Evolutionary conservation across 164 flowering plant genomes (phyloP).

Genomic region (Sedum album): DNA sequence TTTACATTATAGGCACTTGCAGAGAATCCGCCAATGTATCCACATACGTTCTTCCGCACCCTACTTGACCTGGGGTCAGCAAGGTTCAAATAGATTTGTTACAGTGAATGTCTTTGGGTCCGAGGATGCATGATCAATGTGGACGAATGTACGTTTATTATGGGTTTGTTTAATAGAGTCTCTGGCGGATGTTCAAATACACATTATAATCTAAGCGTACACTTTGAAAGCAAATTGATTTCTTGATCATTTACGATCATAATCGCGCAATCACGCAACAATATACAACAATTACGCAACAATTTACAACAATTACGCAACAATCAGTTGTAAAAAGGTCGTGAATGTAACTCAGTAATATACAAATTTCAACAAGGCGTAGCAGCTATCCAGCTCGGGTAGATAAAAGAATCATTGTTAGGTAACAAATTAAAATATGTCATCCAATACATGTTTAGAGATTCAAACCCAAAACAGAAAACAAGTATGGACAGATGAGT

Average conservation of each 20-base stretch:
- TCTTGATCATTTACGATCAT: too few species aligned
- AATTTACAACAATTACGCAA: slow-evolving; percentile 6
- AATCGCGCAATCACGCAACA: too few species aligned
- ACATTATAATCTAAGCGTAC: too few species aligned
- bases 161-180: not conserved
- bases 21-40: slow-evolving; percentile 80
- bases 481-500: not conserved
- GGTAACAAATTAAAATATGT: not conserved
- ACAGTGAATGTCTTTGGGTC: not conserved
- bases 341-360: not conserved
- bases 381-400: not conserved
- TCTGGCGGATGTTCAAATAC: not conserved
- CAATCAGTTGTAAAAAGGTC: not conserved
- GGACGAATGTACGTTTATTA: not conserved
- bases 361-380: not conserved
- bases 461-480: not conserved
- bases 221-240: too few species aligned
- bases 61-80: slow-evolving; percentile 68
- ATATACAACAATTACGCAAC: too few species aligned
- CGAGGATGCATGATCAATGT: not conserved
- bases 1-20: slow-evolving; percentile 54
- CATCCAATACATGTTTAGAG: not conserved
- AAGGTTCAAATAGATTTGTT: slow-evolving; percentile 21
- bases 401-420: not conserved
- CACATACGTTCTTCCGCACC: slow-evolving; percentile 63